Evolutionary conservation across 2,329 filamentous ascomycete species (phyloP), one percentile per base, ranked within the genome.

Genomic region (Sporothrix brunneoviolacea): DNA sequence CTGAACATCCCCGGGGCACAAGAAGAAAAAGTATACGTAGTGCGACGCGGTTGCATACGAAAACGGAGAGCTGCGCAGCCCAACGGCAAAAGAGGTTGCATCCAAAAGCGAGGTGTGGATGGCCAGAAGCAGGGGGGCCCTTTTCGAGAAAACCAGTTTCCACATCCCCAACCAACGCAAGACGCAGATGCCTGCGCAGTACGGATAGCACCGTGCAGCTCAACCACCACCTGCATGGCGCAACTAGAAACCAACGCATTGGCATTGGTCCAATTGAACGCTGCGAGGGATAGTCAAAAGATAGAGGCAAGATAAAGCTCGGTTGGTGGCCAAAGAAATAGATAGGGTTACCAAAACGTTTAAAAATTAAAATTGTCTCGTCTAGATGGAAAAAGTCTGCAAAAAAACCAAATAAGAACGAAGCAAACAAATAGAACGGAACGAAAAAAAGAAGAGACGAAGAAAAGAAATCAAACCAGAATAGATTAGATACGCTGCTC

Each of bases 381-480:
- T 30, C 41, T 46, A 15, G 41, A 15, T 51, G 48, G 40, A 32
- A 50, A 50, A 50, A 50, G 30, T 50, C 27, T 44, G 22, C 40
- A 39, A 45, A 50, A 50, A 50, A 50, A 22, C 40, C 35, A 33
- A 27, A 48, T 44, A 44, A 38, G 37, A 22, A 24, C 13, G n/a
- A 40, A 22, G 9, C 44, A 37, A 43, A 30, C 24, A 18, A n/a
- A 47, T 12, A 50, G 24, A n/a, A 18, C 6, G n/a, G 27, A 37
- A 13, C 4, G 32, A 24, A 33, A 33, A 42, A n/a, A 22, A 36
- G 8, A 21, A 35, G 21, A 40, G 12, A 28, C 19, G 18, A 30
- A 27, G 15, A 24, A 16, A 38, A 19, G 30, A 22, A 12, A 22
- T 22, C 13, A 18, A 39, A 37, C 4, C 19, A 24, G 15, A 22